Percentiles rank a stretch among this genome's conserved stretches.
phyloP scores from a whole-genome alignment of 306 rosid species.

The Quercus suber region DNA sequence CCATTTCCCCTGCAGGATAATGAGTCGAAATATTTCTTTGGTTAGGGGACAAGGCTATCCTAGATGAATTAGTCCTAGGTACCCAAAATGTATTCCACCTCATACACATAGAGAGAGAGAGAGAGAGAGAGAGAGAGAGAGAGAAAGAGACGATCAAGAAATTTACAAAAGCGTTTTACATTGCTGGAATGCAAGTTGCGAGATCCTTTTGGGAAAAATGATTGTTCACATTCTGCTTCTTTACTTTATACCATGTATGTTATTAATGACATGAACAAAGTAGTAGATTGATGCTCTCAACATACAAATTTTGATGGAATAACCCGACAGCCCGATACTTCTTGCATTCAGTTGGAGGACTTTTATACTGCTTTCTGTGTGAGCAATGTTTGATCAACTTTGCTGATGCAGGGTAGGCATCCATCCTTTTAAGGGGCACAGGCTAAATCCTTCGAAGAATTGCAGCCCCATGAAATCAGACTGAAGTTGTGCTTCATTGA shows the following conservation, averaged over 20 bases:
- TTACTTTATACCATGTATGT: neutral
- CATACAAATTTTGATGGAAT: neutral
- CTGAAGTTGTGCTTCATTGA: slow-evolving; percentile 29
- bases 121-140: neutral
- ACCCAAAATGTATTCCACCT: neutral
- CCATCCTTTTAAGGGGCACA: neutral
- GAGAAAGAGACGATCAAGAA: neutral
- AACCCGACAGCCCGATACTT: neutral
- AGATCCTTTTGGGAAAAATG: slow-evolving; percentile 13
- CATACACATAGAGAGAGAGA: too few relatives aligned
- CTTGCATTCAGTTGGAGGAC: slow-evolving; percentile 8
- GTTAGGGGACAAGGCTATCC: neutral
- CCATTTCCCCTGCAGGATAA: neutral
- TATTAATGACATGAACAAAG: slow-evolving; percentile 19
- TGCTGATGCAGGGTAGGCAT: neutral
- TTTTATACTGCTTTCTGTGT: slow-evolving; percentile 5
- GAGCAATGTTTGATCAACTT: neutral
- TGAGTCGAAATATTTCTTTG: neutral
- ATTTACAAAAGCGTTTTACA: neutral
- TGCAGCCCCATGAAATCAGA: slow-evolving; percentile 6
- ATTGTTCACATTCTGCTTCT: slow-evolving; percentile 14
- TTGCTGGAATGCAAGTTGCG: slow-evolving; percentile 5
- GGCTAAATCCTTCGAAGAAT: neutral
- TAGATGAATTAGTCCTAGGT: neutral
- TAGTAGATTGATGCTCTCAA: slow-evolving; percentile 2